These are phyloP conservation scores for Suhomyces maxii DNA, from an alignment of 1,139 yeast species.

Conservation along the genomic window DNA sequence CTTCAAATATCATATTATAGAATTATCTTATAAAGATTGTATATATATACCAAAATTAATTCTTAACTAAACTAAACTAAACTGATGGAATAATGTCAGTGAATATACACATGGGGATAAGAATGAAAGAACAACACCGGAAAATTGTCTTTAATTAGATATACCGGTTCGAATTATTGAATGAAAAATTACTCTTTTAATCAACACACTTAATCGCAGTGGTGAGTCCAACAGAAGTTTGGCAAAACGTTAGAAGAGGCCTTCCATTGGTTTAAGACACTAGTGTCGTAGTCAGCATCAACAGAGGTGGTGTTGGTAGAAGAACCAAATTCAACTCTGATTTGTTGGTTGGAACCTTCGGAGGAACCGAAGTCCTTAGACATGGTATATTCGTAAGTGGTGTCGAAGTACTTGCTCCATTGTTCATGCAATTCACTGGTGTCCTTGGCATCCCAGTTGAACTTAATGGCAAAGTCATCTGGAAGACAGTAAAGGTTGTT, in stretches of 20 bases:
- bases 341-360: constrained; percentile 4
- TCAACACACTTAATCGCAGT: constrained; percentile 2
- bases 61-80: constrained; percentile 11
- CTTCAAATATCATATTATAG: not conserved
- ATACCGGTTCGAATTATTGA: not conserved
- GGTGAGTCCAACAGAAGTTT: constrained; percentile 30
- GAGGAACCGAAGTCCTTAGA: constrained; percentile 13
- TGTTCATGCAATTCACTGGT: constrained; percentile 15
- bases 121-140: constrained; percentile 4
- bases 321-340: constrained; percentile 11
- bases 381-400: constrained; percentile 19
- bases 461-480: constrained; percentile 26
- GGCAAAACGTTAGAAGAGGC: constrained; percentile 24
- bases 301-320: constrained; percentile 15
- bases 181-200: not conserved
- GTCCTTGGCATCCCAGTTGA: constrained; percentile 20
- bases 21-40: constrained; percentile 1
- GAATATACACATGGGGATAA: constrained; percentile 1
- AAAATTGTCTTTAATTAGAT: not conserved
- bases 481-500: constrained; percentile 33
- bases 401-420: constrained; percentile 21
- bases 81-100: constrained; percentile 6
- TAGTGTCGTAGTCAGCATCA: constrained; percentile 17
- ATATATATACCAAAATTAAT: constrained; percentile 9
- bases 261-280: constrained; percentile 19